These are phyloP conservation scores for Plasmodium coatneyi DNA, from an alignment of 169 alveolate species.

Conservation along the genomic window DNA sequence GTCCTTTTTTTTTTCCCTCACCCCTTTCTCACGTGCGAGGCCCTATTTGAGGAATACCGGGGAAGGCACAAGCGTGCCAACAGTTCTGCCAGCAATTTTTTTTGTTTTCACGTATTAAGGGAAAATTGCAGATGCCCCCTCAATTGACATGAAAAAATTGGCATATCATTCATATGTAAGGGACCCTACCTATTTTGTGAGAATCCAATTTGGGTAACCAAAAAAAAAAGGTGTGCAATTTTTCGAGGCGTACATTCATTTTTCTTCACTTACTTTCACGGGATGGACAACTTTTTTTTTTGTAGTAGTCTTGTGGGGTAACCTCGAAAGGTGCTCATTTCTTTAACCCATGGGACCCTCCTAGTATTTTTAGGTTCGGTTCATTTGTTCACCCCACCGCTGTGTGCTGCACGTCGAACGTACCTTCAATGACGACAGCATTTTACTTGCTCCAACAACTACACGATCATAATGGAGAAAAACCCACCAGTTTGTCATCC, in stretches of 20 bases:
- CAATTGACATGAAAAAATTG: neutral
- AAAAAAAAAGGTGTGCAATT: neutral
- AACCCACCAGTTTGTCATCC: neutral
- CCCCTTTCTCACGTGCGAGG: neutral
- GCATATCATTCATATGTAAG: neutral
- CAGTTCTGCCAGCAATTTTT: neutral
- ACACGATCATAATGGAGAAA: neutral
- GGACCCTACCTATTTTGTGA: neutral
- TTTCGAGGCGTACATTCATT: neutral
- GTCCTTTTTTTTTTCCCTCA: neutral
- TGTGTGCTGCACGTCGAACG: neutral
- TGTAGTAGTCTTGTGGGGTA: neutral
- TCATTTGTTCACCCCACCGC: neutral
- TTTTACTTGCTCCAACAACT: neutral
- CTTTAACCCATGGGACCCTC: neutral
- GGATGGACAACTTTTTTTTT: neutral
- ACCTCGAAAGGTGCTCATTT: neutral
- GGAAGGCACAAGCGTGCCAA: neutral
- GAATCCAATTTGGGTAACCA: neutral
- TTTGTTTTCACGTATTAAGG: neutral
- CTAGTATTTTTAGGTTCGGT: neutral
- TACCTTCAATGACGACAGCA: neutral
- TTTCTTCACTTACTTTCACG: neutral
- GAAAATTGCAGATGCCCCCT: neutral
- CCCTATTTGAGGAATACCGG: neutral